phyloP scores from a whole-genome alignment of 164 flowering plant genomes.

The Vitis rupestris region DNA sequence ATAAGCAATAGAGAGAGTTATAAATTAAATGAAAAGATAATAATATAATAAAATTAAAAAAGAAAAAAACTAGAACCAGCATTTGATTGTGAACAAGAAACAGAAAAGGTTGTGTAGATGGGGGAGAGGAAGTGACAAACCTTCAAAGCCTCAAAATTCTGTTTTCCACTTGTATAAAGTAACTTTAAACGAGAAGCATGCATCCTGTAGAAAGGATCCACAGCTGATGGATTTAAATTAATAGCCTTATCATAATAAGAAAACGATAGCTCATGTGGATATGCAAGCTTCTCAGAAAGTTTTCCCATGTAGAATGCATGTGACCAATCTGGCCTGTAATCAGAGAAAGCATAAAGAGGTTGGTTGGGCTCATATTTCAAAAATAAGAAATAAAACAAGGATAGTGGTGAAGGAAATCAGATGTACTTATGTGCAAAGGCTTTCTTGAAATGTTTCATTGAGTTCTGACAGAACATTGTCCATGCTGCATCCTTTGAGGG shows the following conservation, averaged over 20 bases:
- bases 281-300: constrained; percentile 85
- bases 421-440: constrained; percentile 77
- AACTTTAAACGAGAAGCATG: constrained; percentile 96
- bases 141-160: constrained; percentile 62
- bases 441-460: constrained; percentile 85
- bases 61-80: not conserved
- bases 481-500: constrained; percentile 73
- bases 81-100: not conserved
- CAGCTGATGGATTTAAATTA: constrained; percentile 84
- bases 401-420: not conserved
- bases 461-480: constrained; percentile 72
- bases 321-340: constrained; percentile 87
- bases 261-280: constrained; percentile 55
- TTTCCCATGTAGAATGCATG: constrained; percentile 93
- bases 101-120: not conserved
- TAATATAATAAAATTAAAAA: not conserved
- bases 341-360: not conserved
- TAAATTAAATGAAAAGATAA: too few species aligned
- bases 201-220: constrained; percentile 93
- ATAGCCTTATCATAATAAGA: constrained; percentile 81
- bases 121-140: constrained; percentile 24
- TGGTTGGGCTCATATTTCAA: not conserved
- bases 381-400: constrained; percentile 8
- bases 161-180: constrained; percentile 58
- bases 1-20: too few species aligned